These are phyloP conservation scores for Plasmopara halstedii DNA, from an alignment of 352 stramenopile genomes.

Conservation along the genomic window DNA sequence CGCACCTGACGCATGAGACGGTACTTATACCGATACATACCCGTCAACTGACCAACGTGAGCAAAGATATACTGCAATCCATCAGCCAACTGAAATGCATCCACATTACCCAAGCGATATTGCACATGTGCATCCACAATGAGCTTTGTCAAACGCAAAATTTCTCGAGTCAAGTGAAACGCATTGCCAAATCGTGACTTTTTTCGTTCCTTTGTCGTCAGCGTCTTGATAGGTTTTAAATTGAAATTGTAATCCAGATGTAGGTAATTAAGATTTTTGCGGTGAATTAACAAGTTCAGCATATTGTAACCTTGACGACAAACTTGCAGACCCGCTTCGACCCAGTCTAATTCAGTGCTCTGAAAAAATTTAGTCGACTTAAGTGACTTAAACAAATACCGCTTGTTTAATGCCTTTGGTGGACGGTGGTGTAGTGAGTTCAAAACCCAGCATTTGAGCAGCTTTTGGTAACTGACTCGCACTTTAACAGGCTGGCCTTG, in stretches of 20 bases:
- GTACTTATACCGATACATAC: constrained; percentile 99
- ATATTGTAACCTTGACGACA: constrained; percentile 99
- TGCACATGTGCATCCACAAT: constrained; percentile 99
- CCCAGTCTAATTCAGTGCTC: constrained; percentile 98
- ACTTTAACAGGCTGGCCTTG: constrained; percentile 99
- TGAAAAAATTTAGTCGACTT: constrained; percentile 99
- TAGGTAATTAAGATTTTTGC: constrained; percentile 99
- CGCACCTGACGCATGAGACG: constrained; percentile 94
- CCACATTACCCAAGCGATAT: constrained; percentile 98
- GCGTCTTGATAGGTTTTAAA: constrained; percentile 99
- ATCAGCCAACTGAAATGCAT: constrained; percentile 99
- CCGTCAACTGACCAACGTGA: constrained; percentile 98
- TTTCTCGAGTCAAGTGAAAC: constrained; percentile 96
- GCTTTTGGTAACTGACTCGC: constrained; percentile 99
- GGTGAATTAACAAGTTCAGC: constrained; percentile 99
- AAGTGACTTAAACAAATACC: constrained; percentile 97
- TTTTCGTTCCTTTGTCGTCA: constrained; percentile 99
- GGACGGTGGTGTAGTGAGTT: constrained; percentile 95
- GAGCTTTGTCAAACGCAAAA: constrained; percentile 98
- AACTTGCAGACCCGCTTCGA: constrained; percentile 97
- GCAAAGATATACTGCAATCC: constrained; percentile 99
- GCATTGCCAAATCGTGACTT: constrained; percentile 97
- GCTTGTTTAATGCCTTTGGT: constrained; percentile 95
- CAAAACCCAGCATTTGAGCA: constrained; percentile 99
- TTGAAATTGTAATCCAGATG: constrained; percentile 99